phyloP scores from a whole-genome alignment of 345 rosid genomes.

The Aquilaria yunnanensis region DNA sequence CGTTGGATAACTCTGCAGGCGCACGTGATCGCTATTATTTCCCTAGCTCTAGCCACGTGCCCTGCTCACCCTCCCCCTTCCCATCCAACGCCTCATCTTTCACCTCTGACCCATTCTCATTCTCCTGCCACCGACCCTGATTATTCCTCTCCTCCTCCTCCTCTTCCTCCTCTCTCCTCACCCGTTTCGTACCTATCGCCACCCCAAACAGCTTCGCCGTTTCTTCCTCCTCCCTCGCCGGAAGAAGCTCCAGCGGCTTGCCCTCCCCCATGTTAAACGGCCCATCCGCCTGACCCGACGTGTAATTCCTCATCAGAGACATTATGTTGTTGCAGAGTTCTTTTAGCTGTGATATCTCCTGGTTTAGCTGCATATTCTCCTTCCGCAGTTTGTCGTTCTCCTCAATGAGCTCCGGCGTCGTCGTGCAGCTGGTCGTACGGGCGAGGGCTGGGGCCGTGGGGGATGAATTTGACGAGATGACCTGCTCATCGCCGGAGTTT shows the following conservation, averaged over 20 bases:
- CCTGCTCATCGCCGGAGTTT: constrained; percentile 78
- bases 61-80: constrained; percentile 25
- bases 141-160: constrained; percentile 17
- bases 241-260: constrained; percentile 37
- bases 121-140: constrained; percentile 16
- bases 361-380: constrained; percentile 60
- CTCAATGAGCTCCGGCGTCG: constrained; percentile 62
- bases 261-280: constrained; percentile 26
- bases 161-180: constrained; percentile 41
- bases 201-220: constrained; percentile 82
- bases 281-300: constrained; percentile 32
- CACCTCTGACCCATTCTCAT: constrained; percentile 27
- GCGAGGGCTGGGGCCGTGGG: constrained; percentile 33
- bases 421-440: constrained; percentile 60
- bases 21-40: constrained; percentile 23
- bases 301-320: constrained; percentile 52
- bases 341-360: constrained; percentile 56
- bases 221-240: constrained; percentile 28
- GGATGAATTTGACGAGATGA: constrained; percentile 58
- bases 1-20: background rate
- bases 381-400: constrained; percentile 78
- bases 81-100: constrained; percentile 68
- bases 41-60: constrained; percentile 63
- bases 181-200: constrained; percentile 68
- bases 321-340: constrained; percentile 61